Percentiles rank a stretch among this genome's conserved stretches.
These are phyloP conservation scores for Ogataea ramenticola DNA, from an alignment of 805 yeast species.

Conservation along the genomic window DNA sequence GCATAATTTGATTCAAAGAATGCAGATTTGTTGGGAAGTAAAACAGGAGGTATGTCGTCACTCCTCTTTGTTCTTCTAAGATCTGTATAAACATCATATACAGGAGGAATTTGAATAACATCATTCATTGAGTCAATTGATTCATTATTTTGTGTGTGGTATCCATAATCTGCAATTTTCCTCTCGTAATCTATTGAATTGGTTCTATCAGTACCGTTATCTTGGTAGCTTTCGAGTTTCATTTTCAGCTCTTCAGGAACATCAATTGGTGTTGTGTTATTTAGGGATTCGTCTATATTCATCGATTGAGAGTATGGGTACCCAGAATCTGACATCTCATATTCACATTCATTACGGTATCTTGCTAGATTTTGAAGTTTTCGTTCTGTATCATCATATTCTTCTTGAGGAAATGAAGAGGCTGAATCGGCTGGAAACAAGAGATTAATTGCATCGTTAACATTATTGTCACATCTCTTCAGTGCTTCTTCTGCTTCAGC, in stretches of 20 bases:
- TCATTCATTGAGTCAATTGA: neutral
- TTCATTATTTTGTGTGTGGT: constrained; percentile 1
- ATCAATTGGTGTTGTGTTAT: neutral
- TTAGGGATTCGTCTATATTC: no score
- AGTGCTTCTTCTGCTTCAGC: constrained; percentile 28
- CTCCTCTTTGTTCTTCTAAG: constrained; percentile 18
- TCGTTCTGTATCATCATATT: no score
- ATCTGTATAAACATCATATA: constrained; percentile 26
- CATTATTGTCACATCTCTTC: constrained; percentile 21
- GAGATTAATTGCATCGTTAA: constrained; percentile 27
- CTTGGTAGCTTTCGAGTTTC: neutral
- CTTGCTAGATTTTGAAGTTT: no score
- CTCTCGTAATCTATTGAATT: constrained; percentile 2
- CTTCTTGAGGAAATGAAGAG: no score
- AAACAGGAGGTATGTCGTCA: constrained; percentile 21
- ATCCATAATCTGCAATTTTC: constrained; percentile 15
- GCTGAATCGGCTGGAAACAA: constrained; percentile 21
- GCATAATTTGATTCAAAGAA: constrained; percentile 33
- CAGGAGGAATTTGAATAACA: neutral
- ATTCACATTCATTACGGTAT: no score
- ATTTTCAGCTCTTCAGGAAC: neutral
- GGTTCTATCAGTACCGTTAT: neutral
- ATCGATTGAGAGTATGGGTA: no score
- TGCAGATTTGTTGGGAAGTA: constrained; percentile 28
- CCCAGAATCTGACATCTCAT: no score